Evolutionary conservation across 495 filamentous ascomycete species (phyloP), one percentile per base, ranked within the genome.

Genomic region (Sabuloglossum arenarium): DNA sequence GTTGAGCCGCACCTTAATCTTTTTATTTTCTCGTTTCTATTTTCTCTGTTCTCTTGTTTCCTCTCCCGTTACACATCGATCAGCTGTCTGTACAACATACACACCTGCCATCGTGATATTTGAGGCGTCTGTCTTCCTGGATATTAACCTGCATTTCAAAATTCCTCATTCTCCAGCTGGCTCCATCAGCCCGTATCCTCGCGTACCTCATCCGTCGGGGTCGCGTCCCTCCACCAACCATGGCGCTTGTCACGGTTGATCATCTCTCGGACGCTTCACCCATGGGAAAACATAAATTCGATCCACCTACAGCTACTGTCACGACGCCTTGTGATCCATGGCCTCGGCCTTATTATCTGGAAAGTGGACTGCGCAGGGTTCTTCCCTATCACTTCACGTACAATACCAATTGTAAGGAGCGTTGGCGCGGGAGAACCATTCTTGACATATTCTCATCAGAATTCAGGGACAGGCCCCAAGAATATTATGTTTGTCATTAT

Each of bases 361-460:
- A 91, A 54, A 78, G 81, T 61, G 86, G 84, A 10, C 67, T 95
- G 39, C 79, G 89, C 34, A 79, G 86, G 31, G 85, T 95, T 14
- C 71, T 73, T n/a, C 90, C 89, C 5, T 96, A 96, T 63, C 76
- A 91, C 64, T 96, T 77, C 64, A 95, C 91, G 1, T 97, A 94
- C 68, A 94, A 95, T 62, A 94, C 88, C 1, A 86, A 79, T 67
- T 89, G 82, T 70, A 96, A 94, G 64, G 77, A 91, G 70, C 76
- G 88, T 67, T 95, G 87, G 88, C 75, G 86, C 55, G 85, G 80
- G 55, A 73, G 83, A 28, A 69, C 73, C 43, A 64, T 94, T 27
- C 69, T 93, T 50, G 85, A 94, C 30, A 81, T 94, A 47, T 94
- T 94, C 65, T 69, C 74, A 25, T 77, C 76, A 59, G 89, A 94